phyloP scores from a whole-genome alignment of 768 basidiomycete species.

The Russula sp. region DNA sequence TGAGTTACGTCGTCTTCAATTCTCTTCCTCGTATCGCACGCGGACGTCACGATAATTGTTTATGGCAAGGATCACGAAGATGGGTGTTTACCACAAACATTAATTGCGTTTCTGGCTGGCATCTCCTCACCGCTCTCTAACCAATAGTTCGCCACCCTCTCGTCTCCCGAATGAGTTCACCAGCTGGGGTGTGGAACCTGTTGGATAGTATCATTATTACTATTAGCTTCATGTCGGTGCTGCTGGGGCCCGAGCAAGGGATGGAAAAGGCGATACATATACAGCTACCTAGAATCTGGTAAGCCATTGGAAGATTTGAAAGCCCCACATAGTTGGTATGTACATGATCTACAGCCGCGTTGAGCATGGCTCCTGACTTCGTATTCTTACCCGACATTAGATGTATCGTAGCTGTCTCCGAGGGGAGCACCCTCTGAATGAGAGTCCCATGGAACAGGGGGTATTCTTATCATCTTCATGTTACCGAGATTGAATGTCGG shows the following conservation, averaged over 20 bases:
- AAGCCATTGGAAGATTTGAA: constrained; percentile 80
- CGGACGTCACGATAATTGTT: constrained; percentile 81
- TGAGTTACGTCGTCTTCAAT: constrained; percentile 81
- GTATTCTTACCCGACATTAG: constrained; percentile 92
- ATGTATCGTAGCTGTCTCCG: constrained; percentile 82
- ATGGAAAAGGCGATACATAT: constrained; percentile 44
- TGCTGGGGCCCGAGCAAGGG: constrained; percentile 29
- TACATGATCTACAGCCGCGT: constrained; percentile 3
- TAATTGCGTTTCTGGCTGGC: constrained; percentile 28
- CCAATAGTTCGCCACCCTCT: constrained; percentile 23
- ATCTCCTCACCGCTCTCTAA: constrained; percentile 21
- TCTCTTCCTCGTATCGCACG: constrained; percentile 80
- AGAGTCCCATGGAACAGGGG: constrained; percentile 84
- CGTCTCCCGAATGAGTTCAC: constrained; percentile 26
- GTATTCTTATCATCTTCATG: constrained; percentile 24
- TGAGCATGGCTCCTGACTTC: constrained; percentile 48
- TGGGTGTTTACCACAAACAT: constrained; percentile 61
- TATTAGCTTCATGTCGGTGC: constrained; percentile 65
- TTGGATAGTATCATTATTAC: constrained; percentile 69
- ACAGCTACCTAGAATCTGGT: constrained; percentile 78
- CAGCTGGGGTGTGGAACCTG: constrained; percentile 64
- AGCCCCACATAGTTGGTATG: constrained; percentile 65
- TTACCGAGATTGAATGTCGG: neutral
- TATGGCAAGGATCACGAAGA: constrained; percentile 92
- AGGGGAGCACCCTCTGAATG: constrained; percentile 86